Conservation (phyloP, 2,329 filamentous ascomycete species). For the Fusarium nisikadoi region DNA sequence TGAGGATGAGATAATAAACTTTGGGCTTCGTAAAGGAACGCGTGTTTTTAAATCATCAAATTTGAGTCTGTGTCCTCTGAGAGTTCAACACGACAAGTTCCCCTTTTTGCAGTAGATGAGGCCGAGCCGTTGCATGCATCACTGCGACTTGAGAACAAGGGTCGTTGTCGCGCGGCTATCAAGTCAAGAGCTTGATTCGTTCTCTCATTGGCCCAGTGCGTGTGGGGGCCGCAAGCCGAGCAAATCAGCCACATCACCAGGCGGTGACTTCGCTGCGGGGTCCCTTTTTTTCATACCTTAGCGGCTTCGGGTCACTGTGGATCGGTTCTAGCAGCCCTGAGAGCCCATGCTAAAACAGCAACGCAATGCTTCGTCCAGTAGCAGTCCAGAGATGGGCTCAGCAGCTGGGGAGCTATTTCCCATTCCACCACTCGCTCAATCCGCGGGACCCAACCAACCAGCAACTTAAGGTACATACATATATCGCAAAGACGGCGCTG, state of each 20-base stretch:
- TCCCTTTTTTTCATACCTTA: constrained; percentile 26
- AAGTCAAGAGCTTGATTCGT: constrained; percentile 10
- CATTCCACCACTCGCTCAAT: constrained; percentile 28
- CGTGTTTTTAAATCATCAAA: constrained; percentile 19
- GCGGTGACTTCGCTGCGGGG: constrained; percentile 42
- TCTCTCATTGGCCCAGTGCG: constrained; percentile 28
- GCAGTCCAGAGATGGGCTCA: constrained; percentile 7
- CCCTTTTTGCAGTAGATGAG: constrained; percentile 27
- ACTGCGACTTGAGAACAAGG: constrained; percentile 15
- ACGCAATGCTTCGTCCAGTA: constrained; percentile 16
- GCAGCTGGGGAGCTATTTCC: constrained; percentile 35
- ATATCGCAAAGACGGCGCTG: constrained; percentile 40
- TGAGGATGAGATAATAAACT: constrained; percentile 1
- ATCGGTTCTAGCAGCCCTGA: constrained; percentile 38
- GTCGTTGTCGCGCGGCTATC: constrained; percentile 46
- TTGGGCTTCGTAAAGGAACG: constrained; percentile 6
- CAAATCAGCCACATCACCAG: constrained; percentile 43
- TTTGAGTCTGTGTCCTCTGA: constrained; percentile 19
- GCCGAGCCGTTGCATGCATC: constrained; percentile 24
- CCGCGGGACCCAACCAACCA: constrained; percentile 34
- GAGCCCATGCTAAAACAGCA: constrained; percentile 28
- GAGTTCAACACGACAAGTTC: constrained; percentile 25
- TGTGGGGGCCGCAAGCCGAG: constrained; percentile 34
- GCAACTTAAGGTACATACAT: constrained; percentile 42
- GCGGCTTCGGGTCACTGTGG: constrained; percentile 40